Base-by-base conservation (phyloP, 495 filamentous ascomycete species). In the Glonium stellatum region DNA sequence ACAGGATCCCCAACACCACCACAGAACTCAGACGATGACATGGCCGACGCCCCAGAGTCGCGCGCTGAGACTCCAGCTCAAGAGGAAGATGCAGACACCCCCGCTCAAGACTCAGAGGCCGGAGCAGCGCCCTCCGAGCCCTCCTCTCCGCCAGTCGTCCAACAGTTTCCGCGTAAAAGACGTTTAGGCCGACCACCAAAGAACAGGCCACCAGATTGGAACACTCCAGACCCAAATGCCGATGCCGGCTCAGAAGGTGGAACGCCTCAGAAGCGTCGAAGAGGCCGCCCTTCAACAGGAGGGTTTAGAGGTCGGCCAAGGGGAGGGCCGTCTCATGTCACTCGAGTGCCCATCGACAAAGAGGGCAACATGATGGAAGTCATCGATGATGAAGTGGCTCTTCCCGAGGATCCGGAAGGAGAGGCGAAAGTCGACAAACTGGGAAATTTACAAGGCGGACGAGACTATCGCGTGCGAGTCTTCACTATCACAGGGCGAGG, bases 311-410 rank as follows among this genome's bases (percentile, higher is more conserved):
- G 86, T 75, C 76, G 79, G 36, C 82, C 86, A 51, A 82, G 88
- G 53, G 88, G 87, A 39, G 88, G 87, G 1, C 85, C 89, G 19
- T 85, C 82, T 12, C 88, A 93, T 65, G 75, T 83, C 19, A 88
- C 86, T 0, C 83, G 91, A 60, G 88, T 96, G 34, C 86, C 89
- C 0, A 82, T 96, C 58, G 93, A 97, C 73, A 96, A 96, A 69
- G 92, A 97, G 66, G 93, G 93, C 23, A 96, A 91, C 54, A 86
- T 88, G 75, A 83, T 95, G 76, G 87, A 90, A 70, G 92, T 98
- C 53, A 80, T 91, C 21, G 79, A 95, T 67, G 93, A 98, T 67
- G 93, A 98, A 75, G 86, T 96, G 34, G 87, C 84, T 12, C 77
- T 97, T 41, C 89, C 93, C 0, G 87, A 90, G 54, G 92, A 97